Evolutionary conservation across 768 basidiomycete genomes (phyloP), one percentile per base, ranked within the genome.

Genomic region (Pisolithus marmoratus): DNA sequence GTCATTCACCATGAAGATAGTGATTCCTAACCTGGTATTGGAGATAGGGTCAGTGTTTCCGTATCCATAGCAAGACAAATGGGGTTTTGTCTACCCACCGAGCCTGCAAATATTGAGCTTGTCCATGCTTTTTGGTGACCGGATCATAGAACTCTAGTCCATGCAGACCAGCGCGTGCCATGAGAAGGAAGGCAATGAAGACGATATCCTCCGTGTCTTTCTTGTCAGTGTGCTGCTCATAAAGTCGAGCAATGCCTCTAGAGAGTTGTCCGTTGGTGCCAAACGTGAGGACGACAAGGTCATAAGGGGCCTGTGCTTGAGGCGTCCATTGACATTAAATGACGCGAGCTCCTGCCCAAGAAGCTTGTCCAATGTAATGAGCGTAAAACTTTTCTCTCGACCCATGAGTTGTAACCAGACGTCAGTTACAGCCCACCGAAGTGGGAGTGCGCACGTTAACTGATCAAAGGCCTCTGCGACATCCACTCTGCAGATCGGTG

Each of bases 101-200:
- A 42, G 89, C 90, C 68, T 92, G 87, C 90, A 91, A 92, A 62
- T 91, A n/a, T n/a, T n/a, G 89, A 15, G 89, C 90, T 63, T 93
- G 89, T 17, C 90, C 88, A 60, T 93, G 91, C 66, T 90, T 91
- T 68, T 83, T 72, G 14, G 83, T 87, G 24, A 70, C 72, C 23
- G 90, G 90, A 60, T 94, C 88, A 59, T 87, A 94, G 63, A 75
- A 91, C 65, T 93, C 89, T 36, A 94, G 74, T 5, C 82, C 90
- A 34, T 84, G 77, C 34, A 93, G 66, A 54, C 87, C 92, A 38
- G 81, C 84, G 26, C 91, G 81, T n/a, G 86, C 89, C 91, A 94
- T 94, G 47, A 87, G 67, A 26, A 91, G 72, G 76, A 87, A 93
- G 0, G 85, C 84, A 58, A 90, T 77, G 59, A 84, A 88, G 59